Evolutionary conservation across 495 filamentous ascomycete genomes (phyloP).

Genomic region (Talaromyces borbonicus): DNA sequence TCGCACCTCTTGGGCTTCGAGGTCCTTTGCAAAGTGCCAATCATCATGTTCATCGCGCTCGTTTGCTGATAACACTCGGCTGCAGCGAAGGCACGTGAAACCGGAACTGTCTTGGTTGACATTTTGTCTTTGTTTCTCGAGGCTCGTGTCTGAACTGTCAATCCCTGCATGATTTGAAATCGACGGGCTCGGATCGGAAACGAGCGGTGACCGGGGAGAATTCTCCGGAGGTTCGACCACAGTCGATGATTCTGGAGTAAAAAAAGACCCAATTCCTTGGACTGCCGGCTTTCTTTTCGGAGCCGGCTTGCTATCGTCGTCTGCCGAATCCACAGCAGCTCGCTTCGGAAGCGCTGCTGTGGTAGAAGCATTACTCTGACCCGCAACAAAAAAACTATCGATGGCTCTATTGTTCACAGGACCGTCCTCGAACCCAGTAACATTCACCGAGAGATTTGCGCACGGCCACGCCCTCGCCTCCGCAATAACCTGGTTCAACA

Average conservation of each 20-base stretch:
- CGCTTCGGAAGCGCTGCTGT: not conserved
- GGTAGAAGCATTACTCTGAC: constrained; percentile 17
- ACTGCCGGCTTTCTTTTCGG: constrained; percentile 30
- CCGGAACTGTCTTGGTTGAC: constrained; percentile 14
- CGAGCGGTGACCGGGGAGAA: not conserved
- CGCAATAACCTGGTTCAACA: constrained; percentile 65
- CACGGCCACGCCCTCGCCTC: constrained; percentile 85
- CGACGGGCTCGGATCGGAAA: not conserved
- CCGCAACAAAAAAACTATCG: constrained; percentile 69
- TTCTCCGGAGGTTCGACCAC: not conserved
- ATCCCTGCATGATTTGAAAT: not conserved
- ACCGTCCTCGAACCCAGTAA: constrained; percentile 85
- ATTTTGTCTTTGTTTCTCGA: not conserved
- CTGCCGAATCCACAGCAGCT: not conserved
- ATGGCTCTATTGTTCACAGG: constrained; percentile 77
- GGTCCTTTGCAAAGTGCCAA: constrained; percentile 90
- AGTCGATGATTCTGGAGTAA: constrained; percentile 14
- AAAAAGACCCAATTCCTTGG: constrained; percentile 25
- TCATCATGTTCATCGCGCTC: constrained; percentile 74
- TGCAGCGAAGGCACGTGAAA: constrained; percentile 60
- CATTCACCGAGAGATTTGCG: constrained; percentile 69
- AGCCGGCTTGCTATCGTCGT: not conserved
- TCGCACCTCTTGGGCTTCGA: constrained; percentile 53
- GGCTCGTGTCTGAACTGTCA: not conserved
- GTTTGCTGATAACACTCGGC: constrained; percentile 39